A percentile compares a stretch with the other conserved stretches of the same genome.
phyloP scores from a whole-genome alignment of 805 yeast species.

The Candida maris region DNA sequence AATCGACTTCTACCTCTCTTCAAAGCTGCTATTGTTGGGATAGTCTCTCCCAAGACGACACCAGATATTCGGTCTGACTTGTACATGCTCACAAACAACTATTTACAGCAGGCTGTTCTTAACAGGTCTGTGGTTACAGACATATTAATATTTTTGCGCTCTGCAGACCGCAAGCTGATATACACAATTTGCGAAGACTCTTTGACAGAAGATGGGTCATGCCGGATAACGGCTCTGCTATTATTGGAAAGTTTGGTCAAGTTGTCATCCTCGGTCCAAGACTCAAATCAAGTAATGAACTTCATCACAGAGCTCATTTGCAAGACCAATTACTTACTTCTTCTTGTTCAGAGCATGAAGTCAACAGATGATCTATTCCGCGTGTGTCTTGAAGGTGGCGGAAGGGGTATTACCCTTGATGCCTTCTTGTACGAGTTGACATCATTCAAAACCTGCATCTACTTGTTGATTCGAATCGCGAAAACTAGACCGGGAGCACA shows the following conservation, averaged over 20 bases:
- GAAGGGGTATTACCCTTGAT: constrained; percentile 43
- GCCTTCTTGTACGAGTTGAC: constrained; percentile 69
- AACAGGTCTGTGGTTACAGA: constrained; percentile 43
- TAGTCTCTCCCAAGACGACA: constrained; percentile 65
- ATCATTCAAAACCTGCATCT: constrained; percentile 67
- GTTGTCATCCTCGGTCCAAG: constrained; percentile 45
- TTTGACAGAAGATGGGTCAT: constrained; percentile 70
- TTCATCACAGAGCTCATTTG: constrained; percentile 59
- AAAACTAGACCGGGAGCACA: constrained; percentile 76
- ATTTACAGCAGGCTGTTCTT: constrained; percentile 47
- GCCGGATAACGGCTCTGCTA: constrained; percentile 72
- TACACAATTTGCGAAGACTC: constrained; percentile 74
- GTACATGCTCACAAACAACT: constrained; percentile 68
- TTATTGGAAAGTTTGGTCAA: constrained; percentile 51
- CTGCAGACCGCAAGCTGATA: constrained; percentile 57
- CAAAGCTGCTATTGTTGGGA: constrained; percentile 69
- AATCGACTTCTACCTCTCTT: constrained; percentile 62
- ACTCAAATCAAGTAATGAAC: constrained; percentile 49
- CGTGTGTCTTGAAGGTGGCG: constrained; percentile 28
- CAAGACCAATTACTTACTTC: constrained; percentile 59
- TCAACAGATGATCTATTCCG: constrained; percentile 62
- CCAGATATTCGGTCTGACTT: constrained; percentile 71
- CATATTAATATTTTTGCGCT: constrained; percentile 50
- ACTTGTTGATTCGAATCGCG: constrained; percentile 69
- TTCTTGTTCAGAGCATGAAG: constrained; percentile 64